Conservation (phyloP, 2,329 filamentous ascomycete genomes). For the Bertia moriformis region DNA sequence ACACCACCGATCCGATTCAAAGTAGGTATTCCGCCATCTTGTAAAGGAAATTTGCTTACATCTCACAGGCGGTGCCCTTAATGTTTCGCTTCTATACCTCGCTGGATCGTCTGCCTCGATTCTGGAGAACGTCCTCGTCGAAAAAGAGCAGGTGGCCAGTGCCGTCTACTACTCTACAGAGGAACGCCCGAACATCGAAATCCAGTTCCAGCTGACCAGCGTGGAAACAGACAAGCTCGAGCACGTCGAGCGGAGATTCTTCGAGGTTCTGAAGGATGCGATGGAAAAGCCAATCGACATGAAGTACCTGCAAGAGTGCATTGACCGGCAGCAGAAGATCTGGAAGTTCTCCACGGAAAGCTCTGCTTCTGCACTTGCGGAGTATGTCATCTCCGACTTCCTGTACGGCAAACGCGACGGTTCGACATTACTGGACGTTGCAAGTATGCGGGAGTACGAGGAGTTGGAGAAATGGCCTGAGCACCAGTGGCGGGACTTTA, state of each 20-base stretch:
- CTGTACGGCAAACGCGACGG: conserved; percentile 80
- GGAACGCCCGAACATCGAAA: conserved; percentile 64
- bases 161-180: conserved; percentile 70
- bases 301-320: conserved; percentile 76
- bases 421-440: conserved; percentile 51
- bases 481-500: conserved; percentile 66
- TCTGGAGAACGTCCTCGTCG: conserved; percentile 80
- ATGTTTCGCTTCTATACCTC: conserved; percentile 71
- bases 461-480: conserved; percentile 68
- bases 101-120: conserved; percentile 87
- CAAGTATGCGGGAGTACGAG: conserved; percentile 45
- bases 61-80: conserved; percentile 36
- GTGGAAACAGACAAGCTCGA: conserved; percentile 76
- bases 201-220: conserved; percentile 73
- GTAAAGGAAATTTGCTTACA: not conserved
- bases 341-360: conserved; percentile 73
- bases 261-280: conserved; percentile 70
- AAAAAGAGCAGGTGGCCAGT: conserved; percentile 82
- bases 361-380: conserved; percentile 67
- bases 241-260: conserved; percentile 71
- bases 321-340: conserved; percentile 66
- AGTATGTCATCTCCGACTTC: conserved; percentile 80
- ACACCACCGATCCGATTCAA: conserved; percentile 55
- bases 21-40: conserved; percentile 23
- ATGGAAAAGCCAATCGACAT: conserved; percentile 72